Conservation (phyloP, 108 stramenopile genomes). For the Asterionellopsis glacialis region DNA sequence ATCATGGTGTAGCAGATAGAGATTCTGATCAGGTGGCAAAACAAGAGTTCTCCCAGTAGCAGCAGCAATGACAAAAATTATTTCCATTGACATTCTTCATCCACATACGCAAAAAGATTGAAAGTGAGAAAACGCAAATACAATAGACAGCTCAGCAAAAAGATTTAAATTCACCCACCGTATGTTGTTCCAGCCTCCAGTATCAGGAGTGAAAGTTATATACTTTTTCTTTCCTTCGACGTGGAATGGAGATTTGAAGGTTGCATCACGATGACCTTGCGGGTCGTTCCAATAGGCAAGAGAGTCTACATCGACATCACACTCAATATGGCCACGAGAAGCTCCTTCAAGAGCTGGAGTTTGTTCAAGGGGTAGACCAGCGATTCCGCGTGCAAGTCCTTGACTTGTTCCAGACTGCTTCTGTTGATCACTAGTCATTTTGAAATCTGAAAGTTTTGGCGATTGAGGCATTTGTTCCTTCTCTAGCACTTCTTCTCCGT, state of each 20-base stretch:
- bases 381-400: slow-evolving; percentile 56
- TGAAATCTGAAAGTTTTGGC: too few relatives aligned
- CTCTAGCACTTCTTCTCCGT: slow-evolving; percentile 61
- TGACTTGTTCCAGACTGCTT: not conserved
- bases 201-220: slow-evolving; percentile 66
- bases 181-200: slow-evolving; percentile 74
- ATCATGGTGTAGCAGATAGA: slow-evolving; percentile 65
- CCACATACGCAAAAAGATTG: not conserved
- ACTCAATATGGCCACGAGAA: slow-evolving; percentile 57
- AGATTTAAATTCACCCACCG: not conserved
- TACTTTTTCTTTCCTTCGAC: slow-evolving; percentile 31
- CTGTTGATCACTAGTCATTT: too few relatives aligned
- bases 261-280: slow-evolving; percentile 40
- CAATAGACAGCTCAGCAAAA: not conserved
- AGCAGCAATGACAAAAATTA: slow-evolving; percentile 73
- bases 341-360: slow-evolving; percentile 77
- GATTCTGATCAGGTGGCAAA: slow-evolving; percentile 75
- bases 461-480: slow-evolving; percentile 17
- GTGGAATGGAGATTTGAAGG: slow-evolving; percentile 61
- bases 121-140: not conserved
- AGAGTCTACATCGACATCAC: slow-evolving; percentile 72
- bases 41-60: slow-evolving; percentile 85
- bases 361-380: slow-evolving; percentile 57
- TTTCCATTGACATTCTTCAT: slow-evolving; percentile 74
- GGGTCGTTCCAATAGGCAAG: slow-evolving; percentile 85